A percentile compares a stretch with the other conserved stretches of the same genome.
Evolutionary conservation across 1,284 basidiomycete species (phyloP).

Genomic region (Sporisorium sorghi): DNA sequence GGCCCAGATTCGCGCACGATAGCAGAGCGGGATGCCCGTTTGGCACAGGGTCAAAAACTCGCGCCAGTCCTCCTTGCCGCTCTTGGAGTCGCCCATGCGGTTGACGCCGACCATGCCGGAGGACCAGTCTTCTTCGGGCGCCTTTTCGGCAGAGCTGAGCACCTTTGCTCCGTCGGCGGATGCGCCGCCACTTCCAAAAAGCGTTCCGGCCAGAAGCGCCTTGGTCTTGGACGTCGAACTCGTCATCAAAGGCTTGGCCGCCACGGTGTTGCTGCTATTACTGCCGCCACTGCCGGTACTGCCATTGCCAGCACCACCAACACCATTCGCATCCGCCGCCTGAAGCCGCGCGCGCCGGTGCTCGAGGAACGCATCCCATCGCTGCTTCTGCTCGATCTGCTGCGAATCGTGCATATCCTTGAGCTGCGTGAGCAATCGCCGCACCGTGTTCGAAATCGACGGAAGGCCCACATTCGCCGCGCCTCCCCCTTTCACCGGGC

Average conservation of each 20-base stretch:
- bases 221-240: slow-evolving; percentile 35
- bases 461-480: slow-evolving; percentile 21
- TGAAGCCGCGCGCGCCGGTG: slow-evolving; percentile 72
- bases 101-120: slow-evolving; percentile 81
- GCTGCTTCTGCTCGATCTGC: slow-evolving; percentile 79
- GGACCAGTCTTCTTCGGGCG: slow-evolving; percentile 55
- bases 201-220: slow-evolving; percentile 22
- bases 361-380: slow-evolving; percentile 90
- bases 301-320: slow-evolving; percentile 4
- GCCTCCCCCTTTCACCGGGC: slow-evolving; percentile 34
- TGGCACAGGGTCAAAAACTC: slow-evolving; percentile 84
- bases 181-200: slow-evolving; percentile 23
- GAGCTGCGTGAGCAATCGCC: slow-evolving; percentile 81
- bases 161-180: slow-evolving; percentile 30
- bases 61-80: slow-evolving; percentile 78
- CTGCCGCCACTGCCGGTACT: neutral
- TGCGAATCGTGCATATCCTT: slow-evolving; percentile 86
- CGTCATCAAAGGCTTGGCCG: slow-evolving; percentile 6
- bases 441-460: slow-evolving; percentile 78
- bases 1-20: slow-evolving; percentile 84
- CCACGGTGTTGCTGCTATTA: slow-evolving; percentile 4
- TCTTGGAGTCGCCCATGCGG: slow-evolving; percentile 80
- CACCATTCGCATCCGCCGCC: slow-evolving; percentile 16
- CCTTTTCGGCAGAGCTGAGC: slow-evolving; percentile 38
- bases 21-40: slow-evolving; percentile 86